Conservation (phyloP, 2,329 filamentous ascomycete species). For the Aspergillus fructus region DNA sequence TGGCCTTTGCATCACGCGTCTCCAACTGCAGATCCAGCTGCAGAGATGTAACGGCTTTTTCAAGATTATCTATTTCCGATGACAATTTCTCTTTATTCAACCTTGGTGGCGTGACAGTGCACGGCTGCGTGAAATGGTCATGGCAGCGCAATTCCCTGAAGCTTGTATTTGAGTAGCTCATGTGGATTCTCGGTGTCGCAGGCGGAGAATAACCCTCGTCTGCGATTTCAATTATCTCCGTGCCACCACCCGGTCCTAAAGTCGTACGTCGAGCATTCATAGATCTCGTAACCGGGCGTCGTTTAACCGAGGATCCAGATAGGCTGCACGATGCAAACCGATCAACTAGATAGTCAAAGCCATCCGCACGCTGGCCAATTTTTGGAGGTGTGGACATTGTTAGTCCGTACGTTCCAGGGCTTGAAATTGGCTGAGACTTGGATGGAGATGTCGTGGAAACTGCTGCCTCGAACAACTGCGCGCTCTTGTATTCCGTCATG, state of each 20-base stretch:
- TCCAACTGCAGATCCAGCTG: constrained; percentile 20
- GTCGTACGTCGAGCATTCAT: constrained; percentile 10
- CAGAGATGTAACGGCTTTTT: constrained; percentile 21
- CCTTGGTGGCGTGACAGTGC: not conserved
- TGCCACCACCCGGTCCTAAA: constrained; percentile 1
- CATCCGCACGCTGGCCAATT: constrained; percentile 8
- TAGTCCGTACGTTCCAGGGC: constrained; percentile 5
- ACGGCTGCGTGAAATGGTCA: not conserved
- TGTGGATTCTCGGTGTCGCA: constrained; percentile 13
- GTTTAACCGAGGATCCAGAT: constrained; percentile 22
- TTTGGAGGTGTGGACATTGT: constrained; percentile 13
- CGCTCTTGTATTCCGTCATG: constrained; percentile 28
- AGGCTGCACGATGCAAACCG: constrained; percentile 27
- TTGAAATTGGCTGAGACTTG: constrained; percentile 14
- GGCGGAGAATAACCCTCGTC: constrained; percentile 9
- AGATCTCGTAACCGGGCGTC: constrained; percentile 16
- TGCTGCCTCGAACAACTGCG: constrained; percentile 31
- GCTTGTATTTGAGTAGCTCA: constrained; percentile 26
- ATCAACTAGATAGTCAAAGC: constrained; percentile 26
- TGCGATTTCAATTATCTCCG: constrained; percentile 13
- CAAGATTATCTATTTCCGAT: constrained; percentile 16
- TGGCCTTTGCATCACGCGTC: not conserved
- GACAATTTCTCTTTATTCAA: not conserved
- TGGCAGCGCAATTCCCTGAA: constrained; percentile 10
- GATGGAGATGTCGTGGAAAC: constrained; percentile 17